These are phyloP conservation scores for Oryza australiensis DNA, from an alignment of 176 grass and related monocot species.

Conservation along the genomic window DNA sequence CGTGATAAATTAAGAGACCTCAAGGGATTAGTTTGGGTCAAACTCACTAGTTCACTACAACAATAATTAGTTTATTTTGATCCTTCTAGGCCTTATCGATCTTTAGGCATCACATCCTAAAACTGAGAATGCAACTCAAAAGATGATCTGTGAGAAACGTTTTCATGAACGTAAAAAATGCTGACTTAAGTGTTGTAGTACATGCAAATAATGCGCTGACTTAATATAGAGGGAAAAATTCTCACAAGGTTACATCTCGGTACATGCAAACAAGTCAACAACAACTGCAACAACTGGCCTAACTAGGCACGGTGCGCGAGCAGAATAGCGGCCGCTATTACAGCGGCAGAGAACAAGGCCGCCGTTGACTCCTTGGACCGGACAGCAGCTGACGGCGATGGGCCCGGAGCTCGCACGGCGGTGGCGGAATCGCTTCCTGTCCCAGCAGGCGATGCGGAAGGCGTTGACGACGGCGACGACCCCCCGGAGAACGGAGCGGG, in stretches of 20 bases:
- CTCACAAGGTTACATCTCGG: neutral
- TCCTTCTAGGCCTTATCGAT: too few relatives aligned
- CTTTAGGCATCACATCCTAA: too few relatives aligned
- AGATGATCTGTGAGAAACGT: neutral
- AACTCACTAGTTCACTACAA: too few relatives aligned
- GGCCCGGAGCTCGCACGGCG: constrained; percentile 35
- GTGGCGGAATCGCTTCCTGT: neutral
- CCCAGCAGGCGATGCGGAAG: constrained; percentile 33
- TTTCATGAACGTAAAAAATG: neutral
- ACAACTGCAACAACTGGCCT: neutral
- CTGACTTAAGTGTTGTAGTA: neutral
- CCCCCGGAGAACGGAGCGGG: constrained; percentile 22
- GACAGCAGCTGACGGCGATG: constrained; percentile 25
- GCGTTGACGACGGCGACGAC: neutral
- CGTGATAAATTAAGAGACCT: too few relatives aligned
- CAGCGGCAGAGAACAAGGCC: neutral
- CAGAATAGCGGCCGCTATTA: neutral
- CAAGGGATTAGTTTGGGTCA: too few relatives aligned
- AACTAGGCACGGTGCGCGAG: neutral
- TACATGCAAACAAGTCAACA: neutral
- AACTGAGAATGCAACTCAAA: neutral
- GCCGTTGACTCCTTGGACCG: neutral
- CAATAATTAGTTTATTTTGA: too few relatives aligned
- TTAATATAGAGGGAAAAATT: neutral
- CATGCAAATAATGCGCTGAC: too few relatives aligned